These are phyloP conservation scores for Hibiscus mutabilis DNA, from an alignment of 345 rosid species.

Conservation along the genomic window DNA sequence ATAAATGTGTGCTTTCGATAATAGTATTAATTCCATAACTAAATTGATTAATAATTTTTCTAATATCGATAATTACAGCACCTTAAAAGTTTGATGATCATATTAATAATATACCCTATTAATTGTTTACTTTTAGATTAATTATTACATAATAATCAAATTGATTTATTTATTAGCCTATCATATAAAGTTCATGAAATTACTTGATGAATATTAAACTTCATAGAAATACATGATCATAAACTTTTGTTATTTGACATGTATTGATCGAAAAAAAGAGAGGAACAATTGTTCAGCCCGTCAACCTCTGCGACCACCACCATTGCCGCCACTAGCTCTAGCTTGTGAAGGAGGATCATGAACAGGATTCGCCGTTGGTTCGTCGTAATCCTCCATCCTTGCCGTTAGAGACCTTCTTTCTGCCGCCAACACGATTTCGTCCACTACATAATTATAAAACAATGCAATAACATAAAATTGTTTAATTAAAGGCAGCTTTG, in stretches of 20 bases:
- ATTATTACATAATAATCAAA: no score
- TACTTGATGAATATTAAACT: neutral
- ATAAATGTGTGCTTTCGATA: no score
- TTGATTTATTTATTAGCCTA: no score
- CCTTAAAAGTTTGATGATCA: no score
- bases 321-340: slow-evolving; percentile 15
- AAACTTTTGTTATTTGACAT: neutral
- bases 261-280: neutral
- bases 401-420: slow-evolving; percentile 41
- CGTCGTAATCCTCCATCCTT: slow-evolving; percentile 43
- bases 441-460: neutral
- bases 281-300: neutral
- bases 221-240: neutral
- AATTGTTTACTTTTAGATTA: no score
- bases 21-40: no score
- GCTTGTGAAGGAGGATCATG: slow-evolving; percentile 42
- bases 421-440: slow-evolving; percentile 4
- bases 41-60: no score
- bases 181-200: neutral
- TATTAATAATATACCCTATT: no score
- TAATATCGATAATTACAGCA: no score
- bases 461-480: neutral
- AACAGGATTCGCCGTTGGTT: slow-evolving; percentile 47
- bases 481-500: no score
- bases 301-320: slow-evolving; percentile 32